A percentile compares a stretch with the other conserved stretches of the same genome.
These are phyloP conservation scores for Ogataea degrootiae DNA, from an alignment of 805 yeast species.

Conservation along the genomic window DNA sequence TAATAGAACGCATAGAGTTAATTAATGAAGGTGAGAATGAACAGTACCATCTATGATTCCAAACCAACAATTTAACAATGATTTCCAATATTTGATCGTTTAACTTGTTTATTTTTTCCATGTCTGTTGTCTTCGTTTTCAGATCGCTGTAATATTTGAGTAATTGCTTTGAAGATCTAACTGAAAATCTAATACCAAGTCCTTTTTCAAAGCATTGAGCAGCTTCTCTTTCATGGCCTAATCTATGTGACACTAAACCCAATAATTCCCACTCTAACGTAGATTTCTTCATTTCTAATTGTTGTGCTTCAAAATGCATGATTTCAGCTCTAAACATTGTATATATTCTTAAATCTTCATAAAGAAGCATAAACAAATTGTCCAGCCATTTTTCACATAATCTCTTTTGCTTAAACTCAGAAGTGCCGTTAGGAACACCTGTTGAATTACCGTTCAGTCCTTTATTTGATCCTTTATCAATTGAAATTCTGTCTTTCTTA, in stretches of 20 bases:
- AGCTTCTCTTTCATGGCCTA: constrained; percentile 86
- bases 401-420: constrained; percentile 56
- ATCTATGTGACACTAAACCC: constrained; percentile 79
- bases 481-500: constrained; percentile 30
- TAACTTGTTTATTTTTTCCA: constrained; percentile 33
- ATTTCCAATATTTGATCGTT: constrained; percentile 62
- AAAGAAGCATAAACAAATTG: constrained; percentile 60
- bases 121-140: constrained; percentile 27
- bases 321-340: constrained; percentile 93
- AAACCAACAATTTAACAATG: constrained; percentile 77
- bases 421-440: constrained; percentile 4
- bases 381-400: constrained; percentile 74
- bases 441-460: constrained; percentile 1
- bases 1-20: constrained; percentile 52
- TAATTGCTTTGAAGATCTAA: constrained; percentile 70
- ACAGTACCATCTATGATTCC: constrained; percentile 97
- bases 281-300: constrained; percentile 68
- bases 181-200: constrained; percentile 69
- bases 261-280: constrained; percentile 90
- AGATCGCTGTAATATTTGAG: constrained; percentile 60
- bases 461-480: constrained; percentile 8
- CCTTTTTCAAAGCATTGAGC: constrained; percentile 77
- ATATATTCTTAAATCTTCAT: constrained; percentile 73
- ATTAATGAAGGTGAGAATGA: constrained; percentile 75
- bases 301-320: constrained; percentile 84